Base-by-base conservation (phyloP, 2,329 filamentous ascomycete genomes). In the Calonectria naviculata region DNA sequence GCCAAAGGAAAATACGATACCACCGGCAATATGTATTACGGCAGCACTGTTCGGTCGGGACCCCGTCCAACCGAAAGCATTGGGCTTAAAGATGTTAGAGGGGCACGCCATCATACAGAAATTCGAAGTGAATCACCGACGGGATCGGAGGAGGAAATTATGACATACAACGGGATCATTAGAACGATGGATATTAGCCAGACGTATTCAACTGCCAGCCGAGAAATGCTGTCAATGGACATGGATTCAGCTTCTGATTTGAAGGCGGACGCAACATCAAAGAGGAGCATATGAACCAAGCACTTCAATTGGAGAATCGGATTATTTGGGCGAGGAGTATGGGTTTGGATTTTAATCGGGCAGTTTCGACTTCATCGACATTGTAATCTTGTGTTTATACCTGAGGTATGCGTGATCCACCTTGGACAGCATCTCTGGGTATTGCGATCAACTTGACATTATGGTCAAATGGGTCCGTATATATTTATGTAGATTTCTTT, bases 101-200 rank as follows among this genome's bases (percentile, higher is more conserved):
- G 68, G 24, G 60, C 47, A 19, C 69, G 62, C 15, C 65, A 65
- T 5, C 76, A 71, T 31, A 80, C 82, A 7, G 81, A 82, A 58
- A 80, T 82, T 42, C 78, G 81, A 54, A 78, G 79, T 34, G 71
- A 73, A n/a, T 81, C 80, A 38, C 80, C 81, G 1, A 80, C 77
- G 5, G 77, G 76, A 0, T 81, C 78, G 5, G 80, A 84, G 73
- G 83, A 84, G 73, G 82, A 83, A 67, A 83, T 83, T 46, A 82
- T 83, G 78, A 80, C 80, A 4, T 81, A 83, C 66, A 81, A 83
- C 58, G 82, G 82, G 41, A 84, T 84, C 41, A 71, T 71, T 36
- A 62, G 62, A 24, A 69, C 69, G 1, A 73, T 72, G 69, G 69
- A 72, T 17, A 58, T 71, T 4, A 68, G 60, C 49, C 65, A 71